Evolutionary conservation across 768 basidiomycete species (phyloP).

Genomic region (Russula dissimulans): DNA sequence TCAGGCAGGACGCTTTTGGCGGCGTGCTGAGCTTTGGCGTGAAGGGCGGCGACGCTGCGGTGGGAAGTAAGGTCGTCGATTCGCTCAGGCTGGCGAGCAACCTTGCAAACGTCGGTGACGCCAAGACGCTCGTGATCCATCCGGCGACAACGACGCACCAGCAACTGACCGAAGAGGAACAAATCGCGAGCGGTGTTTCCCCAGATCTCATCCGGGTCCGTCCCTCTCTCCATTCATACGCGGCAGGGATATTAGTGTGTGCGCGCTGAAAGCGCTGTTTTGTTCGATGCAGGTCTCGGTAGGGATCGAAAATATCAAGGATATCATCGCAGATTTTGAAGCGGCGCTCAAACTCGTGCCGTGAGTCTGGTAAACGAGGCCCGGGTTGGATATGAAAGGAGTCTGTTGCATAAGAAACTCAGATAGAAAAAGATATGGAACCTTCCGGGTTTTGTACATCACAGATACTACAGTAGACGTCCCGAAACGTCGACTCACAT

Average conservation of each 20-base stretch:
- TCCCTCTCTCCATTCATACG: neutral
- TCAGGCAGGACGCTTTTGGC: slow-evolving; percentile 51
- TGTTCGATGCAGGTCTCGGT: slow-evolving; percentile 29
- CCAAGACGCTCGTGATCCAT: slow-evolving; percentile 76
- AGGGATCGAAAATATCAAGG: slow-evolving; percentile 34
- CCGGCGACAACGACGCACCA: slow-evolving; percentile 72
- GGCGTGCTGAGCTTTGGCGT: slow-evolving; percentile 76
- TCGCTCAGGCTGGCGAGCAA: slow-evolving; percentile 60
- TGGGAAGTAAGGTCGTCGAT: slow-evolving; percentile 58
- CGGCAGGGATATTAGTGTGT: neutral
- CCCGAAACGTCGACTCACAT: no score
- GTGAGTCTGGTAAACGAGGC: neutral
- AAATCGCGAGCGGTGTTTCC: slow-evolving; percentile 56
- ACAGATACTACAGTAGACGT: no score
- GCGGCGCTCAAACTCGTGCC: slow-evolving; percentile 28
- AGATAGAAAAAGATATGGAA: no score
- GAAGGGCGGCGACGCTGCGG: slow-evolving; percentile 40
- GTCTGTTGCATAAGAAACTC: neutral
- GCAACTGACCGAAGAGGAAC: slow-evolving; percentile 55
- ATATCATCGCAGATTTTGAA: slow-evolving; percentile 38
- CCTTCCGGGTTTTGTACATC: neutral
- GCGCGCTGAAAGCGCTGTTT: neutral
- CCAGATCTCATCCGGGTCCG: slow-evolving; percentile 65
- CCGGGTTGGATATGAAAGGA: neutral
- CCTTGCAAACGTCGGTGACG: slow-evolving; percentile 67